A percentile compares a stretch with the other conserved stretches of the same genome.
These are phyloP conservation scores for Dioscorea cayenensis DNA, from an alignment of 116 monocot species.

Conservation along the genomic window DNA sequence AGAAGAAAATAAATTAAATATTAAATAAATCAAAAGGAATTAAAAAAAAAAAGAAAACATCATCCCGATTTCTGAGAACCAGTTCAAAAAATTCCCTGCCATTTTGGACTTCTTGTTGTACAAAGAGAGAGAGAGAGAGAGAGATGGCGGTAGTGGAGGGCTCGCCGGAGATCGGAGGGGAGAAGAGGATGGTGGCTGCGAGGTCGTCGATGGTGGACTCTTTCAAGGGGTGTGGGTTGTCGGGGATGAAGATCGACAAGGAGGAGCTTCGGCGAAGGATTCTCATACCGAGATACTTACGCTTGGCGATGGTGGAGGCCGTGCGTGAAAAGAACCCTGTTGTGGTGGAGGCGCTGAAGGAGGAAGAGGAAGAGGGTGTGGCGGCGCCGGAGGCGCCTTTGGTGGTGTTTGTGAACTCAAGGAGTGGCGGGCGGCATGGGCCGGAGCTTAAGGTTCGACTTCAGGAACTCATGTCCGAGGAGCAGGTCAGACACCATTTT, in stretches of 20 bases:
- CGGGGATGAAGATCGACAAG: slow-evolving; percentile 36
- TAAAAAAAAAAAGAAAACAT: too few relatives aligned
- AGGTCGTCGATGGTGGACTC: slow-evolving; percentile 44
- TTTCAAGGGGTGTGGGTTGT: slow-evolving; percentile 38
- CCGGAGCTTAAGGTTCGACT: slow-evolving; percentile 52
- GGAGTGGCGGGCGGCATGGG: slow-evolving; percentile 74
- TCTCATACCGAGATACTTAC: slow-evolving; percentile 39
- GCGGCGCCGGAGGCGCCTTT: slow-evolving; percentile 47
- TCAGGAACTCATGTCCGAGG: slow-evolving; percentile 59
- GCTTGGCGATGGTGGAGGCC: slow-evolving; percentile 48
- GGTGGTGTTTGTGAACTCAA: slow-evolving; percentile 75
- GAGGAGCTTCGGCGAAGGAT: slow-evolving; percentile 56
- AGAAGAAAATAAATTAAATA: too few relatives aligned
- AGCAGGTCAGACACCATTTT: slow-evolving; percentile 42
- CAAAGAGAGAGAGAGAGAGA: slow-evolving; percentile 2
- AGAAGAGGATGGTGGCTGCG: slow-evolving; percentile 15
- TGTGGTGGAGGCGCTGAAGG: slow-evolving; percentile 7
- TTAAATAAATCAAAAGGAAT: too few relatives aligned
- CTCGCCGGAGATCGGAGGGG: slow-evolving; percentile 16
- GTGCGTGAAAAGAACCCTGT: slow-evolving; percentile 23
- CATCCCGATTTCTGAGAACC: too few relatives aligned
- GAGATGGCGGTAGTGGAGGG: background rate
- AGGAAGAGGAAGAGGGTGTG: slow-evolving; percentile 18
- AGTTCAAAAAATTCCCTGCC: too few relatives aligned
- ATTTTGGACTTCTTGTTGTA: too few relatives aligned